These are phyloP conservation scores for Globisporangium emineosum DNA, from an alignment of 352 stramenopile genomes.

Conservation along the genomic window DNA sequence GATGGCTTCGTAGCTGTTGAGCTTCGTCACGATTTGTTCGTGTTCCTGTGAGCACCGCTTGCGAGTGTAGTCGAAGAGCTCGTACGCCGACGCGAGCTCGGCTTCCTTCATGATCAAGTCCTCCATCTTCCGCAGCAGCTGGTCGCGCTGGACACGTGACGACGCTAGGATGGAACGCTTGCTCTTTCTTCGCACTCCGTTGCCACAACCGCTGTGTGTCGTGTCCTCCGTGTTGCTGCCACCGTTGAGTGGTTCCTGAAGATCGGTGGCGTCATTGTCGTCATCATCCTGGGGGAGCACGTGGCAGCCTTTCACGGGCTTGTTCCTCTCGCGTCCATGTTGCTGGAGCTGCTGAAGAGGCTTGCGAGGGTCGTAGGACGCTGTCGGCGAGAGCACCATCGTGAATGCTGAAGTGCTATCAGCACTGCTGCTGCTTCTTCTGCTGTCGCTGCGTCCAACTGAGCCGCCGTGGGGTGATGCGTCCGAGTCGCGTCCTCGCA, in stretches of 20 bases:
- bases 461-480: neutral
- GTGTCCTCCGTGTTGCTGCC: neutral
- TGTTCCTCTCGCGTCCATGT: constrained; percentile 16
- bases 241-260: constrained; percentile 17
- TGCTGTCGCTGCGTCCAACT: neutral
- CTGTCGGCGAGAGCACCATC: constrained; percentile 7
- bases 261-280: neutral
- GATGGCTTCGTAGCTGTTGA: constrained; percentile 43
- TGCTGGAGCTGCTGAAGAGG: constrained; percentile 17
- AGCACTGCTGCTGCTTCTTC: constrained; percentile 4
- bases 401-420: neutral
- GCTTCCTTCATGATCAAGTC: constrained; percentile 58
- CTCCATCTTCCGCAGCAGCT: constrained; percentile 62
- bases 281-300: constrained; percentile 43
- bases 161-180: constrained; percentile 31
- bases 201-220: neutral
- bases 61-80: constrained; percentile 57
- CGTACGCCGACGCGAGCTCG: constrained; percentile 51
- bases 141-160: constrained; percentile 42
- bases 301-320: constrained; percentile 36
- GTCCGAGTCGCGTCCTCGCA: constrained; percentile 6
- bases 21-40: constrained; percentile 42
- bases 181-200: constrained; percentile 4
- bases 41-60: constrained; percentile 40
- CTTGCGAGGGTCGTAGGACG: neutral